phyloP scores from a whole-genome alignment of 2,329 filamentous ascomycete species.

The Exophiala lecanii-corni region DNA sequence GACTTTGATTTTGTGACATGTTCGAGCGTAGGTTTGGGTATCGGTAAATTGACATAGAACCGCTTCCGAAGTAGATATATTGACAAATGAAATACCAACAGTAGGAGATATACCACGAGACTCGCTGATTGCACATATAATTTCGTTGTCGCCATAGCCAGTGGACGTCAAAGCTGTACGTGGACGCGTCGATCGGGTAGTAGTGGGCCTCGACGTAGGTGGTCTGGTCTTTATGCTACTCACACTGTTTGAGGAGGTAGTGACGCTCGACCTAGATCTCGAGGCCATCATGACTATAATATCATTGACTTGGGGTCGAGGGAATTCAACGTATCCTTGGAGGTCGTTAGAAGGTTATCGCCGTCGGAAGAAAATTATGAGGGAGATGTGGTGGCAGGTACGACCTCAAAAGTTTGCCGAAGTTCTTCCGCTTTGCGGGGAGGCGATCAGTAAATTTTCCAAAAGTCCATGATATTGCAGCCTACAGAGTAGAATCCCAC shows the following conservation, averaged over 20 bases:
- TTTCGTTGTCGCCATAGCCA: constrained; percentile 57
- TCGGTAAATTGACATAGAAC: constrained; percentile 88
- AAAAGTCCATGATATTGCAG: neutral
- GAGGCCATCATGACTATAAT: too few species aligned
- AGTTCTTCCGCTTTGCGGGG: neutral
- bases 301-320: too few species aligned
- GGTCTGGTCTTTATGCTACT: too few species aligned
- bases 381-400: too few species aligned
- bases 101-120: constrained; percentile 80
- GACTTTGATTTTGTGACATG: constrained; percentile 78
- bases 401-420: neutral
- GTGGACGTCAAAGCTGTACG: constrained; percentile 55
- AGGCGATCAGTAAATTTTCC: neutral
- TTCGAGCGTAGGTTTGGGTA: constrained; percentile 84
- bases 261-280: too few species aligned
- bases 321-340: too few species aligned
- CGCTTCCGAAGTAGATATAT: constrained; percentile 77
- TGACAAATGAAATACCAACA: constrained; percentile 81
- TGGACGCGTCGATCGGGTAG: constrained; percentile 32
- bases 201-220: constrained; percentile 1
- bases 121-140: constrained; percentile 85
- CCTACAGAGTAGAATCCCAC: neutral
- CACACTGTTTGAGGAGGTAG: too few species aligned
- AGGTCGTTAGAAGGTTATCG: too few species aligned
- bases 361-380: too few species aligned